phyloP scores from a whole-genome alignment of 2,329 filamentous ascomycete genomes.

The Cladosporium sp. region DNA sequence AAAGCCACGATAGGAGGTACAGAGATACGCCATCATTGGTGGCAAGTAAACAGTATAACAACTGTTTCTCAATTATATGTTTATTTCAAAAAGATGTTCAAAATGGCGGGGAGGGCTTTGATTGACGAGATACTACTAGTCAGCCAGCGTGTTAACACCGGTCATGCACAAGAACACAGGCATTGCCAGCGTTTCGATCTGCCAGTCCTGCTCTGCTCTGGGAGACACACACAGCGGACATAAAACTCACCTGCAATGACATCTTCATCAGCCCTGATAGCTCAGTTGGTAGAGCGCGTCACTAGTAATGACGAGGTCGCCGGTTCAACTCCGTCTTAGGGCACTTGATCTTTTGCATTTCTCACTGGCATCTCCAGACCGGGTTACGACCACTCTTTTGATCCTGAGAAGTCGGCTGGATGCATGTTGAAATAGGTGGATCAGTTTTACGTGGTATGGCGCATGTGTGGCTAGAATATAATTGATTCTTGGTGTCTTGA shows the following conservation, averaged over 20 bases:
- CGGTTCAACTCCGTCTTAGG: slow-evolving; percentile 19
- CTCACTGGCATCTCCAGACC: neutral
- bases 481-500: neutral
- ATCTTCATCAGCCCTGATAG: slow-evolving; percentile 13
- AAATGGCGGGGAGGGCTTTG: neutral
- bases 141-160: neutral
- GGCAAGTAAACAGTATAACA: neutral
- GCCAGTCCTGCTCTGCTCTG: too few species aligned
- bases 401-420: neutral
- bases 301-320: slow-evolving; percentile 19
- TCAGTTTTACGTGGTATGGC: neutral
- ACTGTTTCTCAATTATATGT: neutral
- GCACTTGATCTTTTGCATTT: neutral
- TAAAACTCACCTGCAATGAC: too few species aligned
- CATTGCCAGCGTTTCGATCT: too few species aligned
- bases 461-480: neutral
- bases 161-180: neutral
- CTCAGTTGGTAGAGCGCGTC: slow-evolving; percentile 17
- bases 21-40: neutral
- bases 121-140: neutral
- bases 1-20: neutral
- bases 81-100: neutral
- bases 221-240: too few species aligned
- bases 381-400: neutral
- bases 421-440: neutral